Conservation (phyloP, 805 yeast species). For the Phaffomyces thermotolerans region DNA sequence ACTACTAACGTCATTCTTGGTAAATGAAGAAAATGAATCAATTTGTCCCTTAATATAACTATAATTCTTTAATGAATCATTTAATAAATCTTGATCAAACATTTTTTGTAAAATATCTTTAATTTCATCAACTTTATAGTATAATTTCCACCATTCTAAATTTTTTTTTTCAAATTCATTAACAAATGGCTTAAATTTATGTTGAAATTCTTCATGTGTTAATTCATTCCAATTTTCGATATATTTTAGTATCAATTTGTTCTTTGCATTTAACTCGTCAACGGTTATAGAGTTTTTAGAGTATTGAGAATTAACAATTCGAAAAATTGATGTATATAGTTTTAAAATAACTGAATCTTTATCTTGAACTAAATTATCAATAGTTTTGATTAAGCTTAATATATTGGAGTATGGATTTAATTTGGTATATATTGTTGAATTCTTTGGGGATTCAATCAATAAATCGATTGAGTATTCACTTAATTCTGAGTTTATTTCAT, state of each 20-base stretch:
- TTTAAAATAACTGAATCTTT: slow-evolving; percentile 13
- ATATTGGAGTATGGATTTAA: slow-evolving; percentile 21
- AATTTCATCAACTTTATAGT: slow-evolving; percentile 26
- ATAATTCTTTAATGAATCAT: slow-evolving; percentile 22
- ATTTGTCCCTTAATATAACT: slow-evolving; percentile 28
- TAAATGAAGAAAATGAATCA: slow-evolving; percentile 20
- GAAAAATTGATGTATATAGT: slow-evolving; percentile 11
- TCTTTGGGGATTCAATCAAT: slow-evolving; percentile 24
- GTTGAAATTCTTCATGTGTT: slow-evolving; percentile 26
- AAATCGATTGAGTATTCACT: slow-evolving; percentile 18
- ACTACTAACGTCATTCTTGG: not conserved
- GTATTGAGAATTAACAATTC: slow-evolving; percentile 14
- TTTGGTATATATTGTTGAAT: slow-evolving; percentile 22
- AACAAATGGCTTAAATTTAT: slow-evolving; percentile 22
- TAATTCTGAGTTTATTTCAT: slow-evolving; percentile 21
- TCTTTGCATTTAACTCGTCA: slow-evolving; percentile 12
- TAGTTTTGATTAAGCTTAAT: slow-evolving; percentile 8
- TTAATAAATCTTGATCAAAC: slow-evolving; percentile 20
- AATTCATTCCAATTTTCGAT: slow-evolving; percentile 25
- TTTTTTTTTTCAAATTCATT: slow-evolving; percentile 20
- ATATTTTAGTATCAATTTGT: slow-evolving; percentile 12
- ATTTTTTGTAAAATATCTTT: slow-evolving; percentile 22
- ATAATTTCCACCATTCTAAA: slow-evolving; percentile 27
- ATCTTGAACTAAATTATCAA: slow-evolving; percentile 12
- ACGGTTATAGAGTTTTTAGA: slow-evolving; percentile 16